Conservation (phyloP, 441 rosid species). For the Jatropha podagrica region DNA sequence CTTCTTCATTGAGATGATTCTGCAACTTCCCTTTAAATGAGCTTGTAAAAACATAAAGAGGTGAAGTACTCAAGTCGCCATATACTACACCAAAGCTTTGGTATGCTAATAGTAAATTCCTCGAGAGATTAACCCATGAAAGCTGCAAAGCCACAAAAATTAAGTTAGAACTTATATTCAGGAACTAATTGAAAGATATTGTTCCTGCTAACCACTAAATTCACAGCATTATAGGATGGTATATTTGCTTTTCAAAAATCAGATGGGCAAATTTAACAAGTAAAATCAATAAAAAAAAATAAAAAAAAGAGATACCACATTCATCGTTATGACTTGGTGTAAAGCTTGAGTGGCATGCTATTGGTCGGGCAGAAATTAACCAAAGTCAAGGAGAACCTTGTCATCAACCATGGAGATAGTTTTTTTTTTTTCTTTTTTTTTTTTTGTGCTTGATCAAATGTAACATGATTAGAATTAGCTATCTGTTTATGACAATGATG, state of each 20-base stretch:
- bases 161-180: conserved; percentile 2
- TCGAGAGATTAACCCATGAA: conserved; percentile 58
- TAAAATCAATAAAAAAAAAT: background rate
- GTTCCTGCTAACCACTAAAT: background rate
- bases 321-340: too few relatives aligned
- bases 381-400: background rate
- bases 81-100: conserved; percentile 92
- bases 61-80: conserved; percentile 83
- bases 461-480: background rate
- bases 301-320: too few relatives aligned
- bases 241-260: background rate
- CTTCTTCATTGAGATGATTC: conserved; percentile 50
- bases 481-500: background rate
- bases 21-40: conserved; percentile 61
- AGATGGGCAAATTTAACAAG: background rate
- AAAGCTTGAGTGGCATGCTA: background rate
- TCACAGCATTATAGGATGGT: too few relatives aligned
- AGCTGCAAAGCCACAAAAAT: conserved; percentile 47
- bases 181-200: conserved; percentile 1
- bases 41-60: conserved; percentile 72
- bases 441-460: background rate
- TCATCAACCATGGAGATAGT: background rate
- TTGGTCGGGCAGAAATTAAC: background rate
- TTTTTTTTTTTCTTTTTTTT: background rate
- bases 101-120: conserved; percentile 72